Percentiles rank a stretch among this genome's conserved stretches.
Conservation (phyloP, 495 filamentous ascomycete genomes). For the Evernia prunastri region DNA sequence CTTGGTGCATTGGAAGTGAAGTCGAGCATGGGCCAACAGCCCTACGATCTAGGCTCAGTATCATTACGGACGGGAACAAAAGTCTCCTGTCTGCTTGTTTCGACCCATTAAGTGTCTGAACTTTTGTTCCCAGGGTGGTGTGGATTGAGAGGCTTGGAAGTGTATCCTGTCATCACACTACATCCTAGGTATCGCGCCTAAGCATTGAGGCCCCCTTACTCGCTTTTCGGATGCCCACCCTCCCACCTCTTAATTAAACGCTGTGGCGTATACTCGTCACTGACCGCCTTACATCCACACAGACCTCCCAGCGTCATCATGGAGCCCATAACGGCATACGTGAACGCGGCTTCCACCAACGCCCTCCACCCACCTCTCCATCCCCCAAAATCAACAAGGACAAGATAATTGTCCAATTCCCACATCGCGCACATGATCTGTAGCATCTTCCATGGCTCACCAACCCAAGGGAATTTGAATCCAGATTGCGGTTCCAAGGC, state of each 20-base stretch:
- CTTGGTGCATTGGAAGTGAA: too few species aligned
- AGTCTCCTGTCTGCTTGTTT: too few species aligned
- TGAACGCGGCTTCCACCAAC: background rate
- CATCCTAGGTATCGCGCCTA: too few species aligned
- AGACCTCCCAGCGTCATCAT: background rate
- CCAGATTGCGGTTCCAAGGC: background rate
- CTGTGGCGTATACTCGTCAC: slow-evolving; percentile 11
- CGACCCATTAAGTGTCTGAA: too few species aligned
- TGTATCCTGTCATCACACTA: too few species aligned
- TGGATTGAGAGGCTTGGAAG: too few species aligned
- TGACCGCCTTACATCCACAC: slow-evolving; percentile 4
- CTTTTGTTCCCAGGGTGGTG: too few species aligned
- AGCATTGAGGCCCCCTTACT: background rate
- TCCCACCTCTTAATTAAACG: background rate
- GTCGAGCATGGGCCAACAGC: too few species aligned
- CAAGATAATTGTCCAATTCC: slow-evolving; percentile 5
- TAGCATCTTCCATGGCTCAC: background rate
- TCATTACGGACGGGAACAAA: too few species aligned
- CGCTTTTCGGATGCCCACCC: background rate
- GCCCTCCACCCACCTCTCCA: slow-evolving; percentile 5
- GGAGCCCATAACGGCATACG: background rate
- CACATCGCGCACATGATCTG: slow-evolving; percentile 16
- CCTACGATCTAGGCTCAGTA: too few species aligned
- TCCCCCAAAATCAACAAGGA: slow-evolving; percentile 4
- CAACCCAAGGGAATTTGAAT: background rate